Conservation (phyloP, 352 stramenopile genomes). For the Salisapilia sapeloensis region DNA sequence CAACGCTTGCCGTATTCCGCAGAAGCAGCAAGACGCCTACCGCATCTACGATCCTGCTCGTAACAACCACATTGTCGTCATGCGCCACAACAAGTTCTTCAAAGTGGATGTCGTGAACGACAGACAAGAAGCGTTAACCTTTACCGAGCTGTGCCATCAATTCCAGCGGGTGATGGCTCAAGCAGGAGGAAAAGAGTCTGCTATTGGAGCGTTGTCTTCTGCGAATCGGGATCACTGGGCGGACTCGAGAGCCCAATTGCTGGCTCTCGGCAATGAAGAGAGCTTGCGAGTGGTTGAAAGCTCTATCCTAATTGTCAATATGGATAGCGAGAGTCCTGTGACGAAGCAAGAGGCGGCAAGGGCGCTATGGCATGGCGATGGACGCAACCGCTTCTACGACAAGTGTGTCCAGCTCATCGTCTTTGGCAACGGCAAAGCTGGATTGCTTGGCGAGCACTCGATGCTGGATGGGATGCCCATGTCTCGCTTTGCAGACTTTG, state of each 20-base stretch:
- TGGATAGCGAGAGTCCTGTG: slow-evolving; percentile 45
- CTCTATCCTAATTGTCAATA: slow-evolving; percentile 42
- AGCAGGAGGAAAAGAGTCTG: slow-evolving; percentile 27
- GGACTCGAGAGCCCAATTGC: slow-evolving; percentile 46
- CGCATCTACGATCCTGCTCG: slow-evolving; percentile 80
- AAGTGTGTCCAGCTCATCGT: slow-evolving; percentile 95
- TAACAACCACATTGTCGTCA: slow-evolving; percentile 81
- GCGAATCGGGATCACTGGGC: slow-evolving; percentile 65
- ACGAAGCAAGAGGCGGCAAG: slow-evolving; percentile 42
- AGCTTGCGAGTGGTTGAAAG: slow-evolving; percentile 42
- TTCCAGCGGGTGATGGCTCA: slow-evolving; percentile 27
- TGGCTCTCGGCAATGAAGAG: slow-evolving; percentile 42
- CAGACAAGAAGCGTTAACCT: slow-evolving; percentile 12
- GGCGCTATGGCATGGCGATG: slow-evolving; percentile 67
- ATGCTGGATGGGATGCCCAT: slow-evolving; percentile 81
- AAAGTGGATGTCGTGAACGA: slow-evolving; percentile 30
- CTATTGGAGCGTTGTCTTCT: slow-evolving; percentile 47
- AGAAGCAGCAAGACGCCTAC: slow-evolving; percentile 46
- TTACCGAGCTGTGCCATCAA: slow-evolving; percentile 39
- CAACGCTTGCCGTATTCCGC: slow-evolving; percentile 89
- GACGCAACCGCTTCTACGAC: slow-evolving; percentile 93
- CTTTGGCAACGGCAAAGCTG: slow-evolving; percentile 91
- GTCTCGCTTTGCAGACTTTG: slow-evolving; percentile 41
- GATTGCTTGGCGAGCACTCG: slow-evolving; percentile 88
- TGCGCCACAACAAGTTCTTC: slow-evolving; percentile 73